A percentile compares a stretch with the other conserved stretches of the same genome.
Conservation (phyloP, 2,329 filamentous ascomycete species). For the Lachnellula subtilissima region DNA sequence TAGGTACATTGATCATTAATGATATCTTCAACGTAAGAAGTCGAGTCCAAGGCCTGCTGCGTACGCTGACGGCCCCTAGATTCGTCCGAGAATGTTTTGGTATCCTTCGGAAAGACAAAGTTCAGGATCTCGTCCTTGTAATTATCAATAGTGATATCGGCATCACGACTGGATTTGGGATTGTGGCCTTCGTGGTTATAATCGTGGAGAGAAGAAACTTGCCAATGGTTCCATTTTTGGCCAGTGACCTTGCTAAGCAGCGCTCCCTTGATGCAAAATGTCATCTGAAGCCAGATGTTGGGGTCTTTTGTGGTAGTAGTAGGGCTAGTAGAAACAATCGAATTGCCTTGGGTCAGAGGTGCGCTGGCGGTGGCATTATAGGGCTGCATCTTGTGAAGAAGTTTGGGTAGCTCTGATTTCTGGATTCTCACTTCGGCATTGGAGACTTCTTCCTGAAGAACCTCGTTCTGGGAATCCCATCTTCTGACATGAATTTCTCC, state of each 20-base stretch:
- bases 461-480: constrained; percentile 54
- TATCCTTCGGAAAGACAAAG: constrained; percentile 43
- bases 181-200: constrained; percentile 26
- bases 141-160: constrained; percentile 32
- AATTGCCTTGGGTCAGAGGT: not conserved
- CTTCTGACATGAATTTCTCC: constrained; percentile 41
- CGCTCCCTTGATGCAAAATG: constrained; percentile 41
- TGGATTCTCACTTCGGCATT: constrained; percentile 43
- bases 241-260: constrained; percentile 47
- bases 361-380: constrained; percentile 11
- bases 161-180: not conserved
- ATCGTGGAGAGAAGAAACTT: constrained; percentile 49
- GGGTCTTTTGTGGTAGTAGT: constrained; percentile 14
- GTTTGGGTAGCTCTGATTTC: constrained; percentile 32
- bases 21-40: constrained; percentile 40
- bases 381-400: constrained; percentile 21
- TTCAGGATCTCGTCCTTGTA: constrained; percentile 41
- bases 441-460: constrained; percentile 44
- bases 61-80: constrained; percentile 35
- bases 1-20: constrained; percentile 34
- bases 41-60: constrained; percentile 45
- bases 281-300: constrained; percentile 49
- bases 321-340: not conserved
- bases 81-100: constrained; percentile 39
- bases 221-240: constrained; percentile 41